Conservation (phyloP, 129 eudicot species). For the Lonicera japonica region DNA sequence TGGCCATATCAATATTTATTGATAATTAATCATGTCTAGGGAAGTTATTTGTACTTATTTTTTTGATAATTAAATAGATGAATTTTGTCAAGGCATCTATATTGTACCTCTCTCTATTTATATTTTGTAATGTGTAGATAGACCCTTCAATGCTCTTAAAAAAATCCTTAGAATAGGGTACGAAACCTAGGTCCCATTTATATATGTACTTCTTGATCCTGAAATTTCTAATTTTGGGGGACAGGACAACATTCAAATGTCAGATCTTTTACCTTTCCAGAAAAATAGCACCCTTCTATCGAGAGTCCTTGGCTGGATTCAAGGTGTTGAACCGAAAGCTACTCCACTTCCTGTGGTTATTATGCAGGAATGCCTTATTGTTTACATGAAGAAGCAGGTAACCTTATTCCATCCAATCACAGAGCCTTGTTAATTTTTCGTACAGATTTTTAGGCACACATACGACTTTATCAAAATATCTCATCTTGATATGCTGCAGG, state of each 20-base stretch:
- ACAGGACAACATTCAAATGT: conserved; percentile 74
- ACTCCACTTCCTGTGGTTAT: conserved; percentile 77
- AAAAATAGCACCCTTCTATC: conserved; percentile 76
- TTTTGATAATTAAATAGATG: too few species aligned
- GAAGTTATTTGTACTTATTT: too few species aligned
- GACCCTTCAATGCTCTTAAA: too few species aligned
- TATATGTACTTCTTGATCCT: neutral
- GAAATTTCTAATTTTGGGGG: conserved; percentile 12
- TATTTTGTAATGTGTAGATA: too few species aligned
- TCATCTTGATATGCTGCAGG: conserved; percentile 36
- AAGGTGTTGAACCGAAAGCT: conserved; percentile 53
- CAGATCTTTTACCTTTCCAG: conserved; percentile 83
- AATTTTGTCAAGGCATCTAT: too few species aligned
- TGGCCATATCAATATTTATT: too few species aligned
- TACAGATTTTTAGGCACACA: neutral
- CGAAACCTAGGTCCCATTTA: too few species aligned
- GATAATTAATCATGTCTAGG: too few species aligned
- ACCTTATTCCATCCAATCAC: neutral
- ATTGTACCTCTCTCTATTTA: too few species aligned
- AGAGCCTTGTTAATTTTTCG: neutral
- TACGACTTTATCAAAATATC: neutral
- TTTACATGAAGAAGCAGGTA: conserved; percentile 92
- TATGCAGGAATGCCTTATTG: conserved; percentile 72
- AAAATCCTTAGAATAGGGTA: too few species aligned
- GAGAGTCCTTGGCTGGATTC: conserved; percentile 70